phyloP scores from a whole-genome alignment of 371 early-diverging fungal species.

The Mucor circinelloides region DNA sequence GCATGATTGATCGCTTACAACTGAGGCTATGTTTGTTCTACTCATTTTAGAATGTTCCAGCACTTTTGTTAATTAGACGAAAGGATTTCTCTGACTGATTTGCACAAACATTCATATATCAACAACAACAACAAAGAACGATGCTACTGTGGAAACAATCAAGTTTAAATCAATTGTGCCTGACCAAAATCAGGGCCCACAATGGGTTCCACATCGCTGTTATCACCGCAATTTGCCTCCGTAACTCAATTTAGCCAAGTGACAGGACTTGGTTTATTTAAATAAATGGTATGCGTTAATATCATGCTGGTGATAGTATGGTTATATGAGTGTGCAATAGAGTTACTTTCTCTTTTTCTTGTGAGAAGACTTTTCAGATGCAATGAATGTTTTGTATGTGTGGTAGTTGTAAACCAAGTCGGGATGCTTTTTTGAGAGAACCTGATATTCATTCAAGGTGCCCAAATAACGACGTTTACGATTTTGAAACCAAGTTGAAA shows the following conservation, averaged over 20 bases:
- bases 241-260: too few relatives aligned
- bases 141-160: not conserved
- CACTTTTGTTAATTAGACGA: too few relatives aligned
- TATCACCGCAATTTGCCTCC: too few relatives aligned
- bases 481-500: conserved; percentile 52
- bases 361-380: conserved; percentile 16
- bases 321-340: not conserved
- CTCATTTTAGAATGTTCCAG: too few relatives aligned
- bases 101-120: too few relatives aligned
- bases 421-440: conserved; percentile 19
- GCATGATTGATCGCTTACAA: not conserved
- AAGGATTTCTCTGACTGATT: not conserved
- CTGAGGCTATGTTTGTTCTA: too few relatives aligned
- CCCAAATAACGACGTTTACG: conserved; percentile 38
- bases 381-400: conserved; percentile 15
- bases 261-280: not conserved
- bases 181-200: not conserved
- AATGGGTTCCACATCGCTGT: not conserved
- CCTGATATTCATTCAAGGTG: conserved; percentile 31
- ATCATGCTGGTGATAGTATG: not conserved
- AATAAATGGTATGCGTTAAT: not conserved
- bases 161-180: not conserved
- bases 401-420: conserved; percentile 31
- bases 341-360: not conserved
- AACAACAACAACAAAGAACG: too few relatives aligned